Percentiles rank a stretch among this genome's conserved stretches.
Conservation (phyloP, 2,329 filamentous ascomycete genomes). For the Pestalotiopsis fici region DNA sequence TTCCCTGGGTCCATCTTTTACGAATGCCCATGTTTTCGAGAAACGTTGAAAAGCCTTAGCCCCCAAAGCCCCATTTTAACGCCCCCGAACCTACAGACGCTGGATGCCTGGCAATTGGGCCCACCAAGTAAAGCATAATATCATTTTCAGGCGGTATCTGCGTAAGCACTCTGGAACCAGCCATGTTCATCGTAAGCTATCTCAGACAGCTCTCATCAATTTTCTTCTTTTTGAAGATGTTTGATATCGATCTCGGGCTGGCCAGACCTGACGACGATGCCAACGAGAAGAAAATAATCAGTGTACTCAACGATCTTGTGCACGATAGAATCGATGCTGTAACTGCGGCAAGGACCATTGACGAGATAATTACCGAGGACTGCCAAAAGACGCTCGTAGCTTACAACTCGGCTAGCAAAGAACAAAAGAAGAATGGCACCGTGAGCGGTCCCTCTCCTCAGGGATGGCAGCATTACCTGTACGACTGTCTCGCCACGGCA, state of each 20-base stretch:
- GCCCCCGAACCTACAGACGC: no score
- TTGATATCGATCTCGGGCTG: not conserved
- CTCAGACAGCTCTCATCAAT: not conserved
- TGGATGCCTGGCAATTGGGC: not conserved
- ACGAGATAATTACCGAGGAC: not conserved
- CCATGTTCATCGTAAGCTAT: not conserved
- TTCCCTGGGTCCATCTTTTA: no score
- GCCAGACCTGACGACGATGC: not conserved
- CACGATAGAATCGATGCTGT: not conserved
- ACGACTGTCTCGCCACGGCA: not conserved
- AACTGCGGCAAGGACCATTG: not conserved
- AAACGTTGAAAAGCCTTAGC: no score
- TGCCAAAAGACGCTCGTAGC: not conserved
- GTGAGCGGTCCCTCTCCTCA: not conserved
- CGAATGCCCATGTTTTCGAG: no score
- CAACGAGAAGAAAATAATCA: not conserved
- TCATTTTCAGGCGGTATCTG: not conserved
- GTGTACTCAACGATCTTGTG: not conserved
- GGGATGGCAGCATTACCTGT: slow-evolving; percentile 3
- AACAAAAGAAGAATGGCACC: not conserved
- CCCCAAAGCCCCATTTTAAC: no score
- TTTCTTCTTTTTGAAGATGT: not conserved
- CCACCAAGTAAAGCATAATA: not conserved
- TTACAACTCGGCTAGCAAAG: not conserved
- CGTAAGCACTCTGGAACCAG: not conserved